Base-by-base conservation (phyloP, 2,329 filamentous ascomycete species). In the Monosporascus sp. region DNA sequence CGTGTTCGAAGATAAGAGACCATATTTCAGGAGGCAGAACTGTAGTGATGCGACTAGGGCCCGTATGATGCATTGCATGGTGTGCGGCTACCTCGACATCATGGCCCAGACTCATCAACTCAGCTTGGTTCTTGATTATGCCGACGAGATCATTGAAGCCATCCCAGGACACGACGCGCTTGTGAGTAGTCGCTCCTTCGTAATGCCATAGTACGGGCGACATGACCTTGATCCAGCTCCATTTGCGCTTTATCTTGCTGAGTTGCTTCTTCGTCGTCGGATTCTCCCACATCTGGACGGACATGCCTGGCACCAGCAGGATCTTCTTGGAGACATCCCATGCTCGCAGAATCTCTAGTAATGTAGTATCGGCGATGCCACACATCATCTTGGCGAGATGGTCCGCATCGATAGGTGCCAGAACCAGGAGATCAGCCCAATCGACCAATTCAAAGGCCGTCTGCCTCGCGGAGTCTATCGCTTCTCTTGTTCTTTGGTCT, bases 291-390 rank as follows among this genome's bases (percentile, higher is more conserved):
- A 93, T 91, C 55, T 88, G 81, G 1, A 84, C 84, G 37, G 89
- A 93, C 91, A 97, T 95, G 59, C 89, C 90, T 0, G 92, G 91
- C 7, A 96, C 86, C 53, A 97, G 74, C 48, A 96, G 73, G 31
- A 96, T 88, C 62, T 87, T 88, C 72, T 96, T 96, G 7, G 86
- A 87, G 0, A 88, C 85, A 63, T 95, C 86, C 92, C 92, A 97
- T 52, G 89, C 88, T 50, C 92, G 82, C 48, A 97, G 69, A 1
- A 96, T 82, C 61, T 93, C 88, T 50, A 95, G 78, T 7, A 95
- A 78, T 51, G 96, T 78, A 31, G 86, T 95, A 64, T 90, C 90
- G 3, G 89, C 86, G 53, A 93, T 81, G 50, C 92, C 92, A 51
- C 87, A 84, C 65, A 96, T 78, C 91, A 97, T 96, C 68, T 90